Evolutionary conservation across 257 asterid species (phyloP).

Genomic region (Ehretia macrophylla): DNA sequence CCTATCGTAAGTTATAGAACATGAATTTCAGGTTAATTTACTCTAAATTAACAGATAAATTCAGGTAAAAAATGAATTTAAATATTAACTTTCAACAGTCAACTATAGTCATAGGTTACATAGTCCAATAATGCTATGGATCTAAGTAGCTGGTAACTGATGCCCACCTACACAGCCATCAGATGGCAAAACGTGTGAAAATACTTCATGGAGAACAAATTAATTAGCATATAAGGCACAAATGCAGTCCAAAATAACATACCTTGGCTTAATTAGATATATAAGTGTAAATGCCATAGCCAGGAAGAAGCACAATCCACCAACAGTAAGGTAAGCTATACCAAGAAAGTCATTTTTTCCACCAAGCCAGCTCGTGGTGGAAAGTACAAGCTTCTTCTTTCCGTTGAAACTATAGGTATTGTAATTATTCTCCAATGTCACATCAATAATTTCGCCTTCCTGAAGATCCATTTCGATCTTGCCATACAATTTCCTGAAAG

Average conservation of each 20-base stretch:
- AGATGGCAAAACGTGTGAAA: no score
- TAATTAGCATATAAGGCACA: background rate
- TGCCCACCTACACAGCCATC: no score
- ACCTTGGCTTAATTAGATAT: conserved; percentile 15
- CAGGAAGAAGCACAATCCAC: conserved; percentile 11
- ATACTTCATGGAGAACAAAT: background rate
- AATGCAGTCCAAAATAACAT: background rate
- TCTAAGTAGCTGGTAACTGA: no score
- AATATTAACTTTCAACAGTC: no score
- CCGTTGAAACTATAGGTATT: conserved; percentile 17
- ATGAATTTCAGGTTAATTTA: no score
- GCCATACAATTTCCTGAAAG: conserved; percentile 17
- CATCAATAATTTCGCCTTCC: background rate
- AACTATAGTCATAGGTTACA: no score
- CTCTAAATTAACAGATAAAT: no score
- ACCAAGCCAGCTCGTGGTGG: conserved; percentile 18
- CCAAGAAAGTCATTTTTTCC: conserved; percentile 16
- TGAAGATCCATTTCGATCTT: conserved; percentile 12
- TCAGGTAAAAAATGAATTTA: no score
- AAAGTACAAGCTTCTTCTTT: conserved; percentile 14
- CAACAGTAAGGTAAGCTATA: conserved; percentile 16
- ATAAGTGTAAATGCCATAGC: conserved; percentile 12
- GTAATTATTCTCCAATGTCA: conserved; percentile 11
- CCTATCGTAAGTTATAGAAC: no score
- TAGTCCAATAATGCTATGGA: no score